A percentile compares a stretch with the other conserved stretches of the same genome.
Evolutionary conservation across 2,329 filamentous ascomycete species (phyloP).

Genomic region (Dactylellina cionopaga): DNA sequence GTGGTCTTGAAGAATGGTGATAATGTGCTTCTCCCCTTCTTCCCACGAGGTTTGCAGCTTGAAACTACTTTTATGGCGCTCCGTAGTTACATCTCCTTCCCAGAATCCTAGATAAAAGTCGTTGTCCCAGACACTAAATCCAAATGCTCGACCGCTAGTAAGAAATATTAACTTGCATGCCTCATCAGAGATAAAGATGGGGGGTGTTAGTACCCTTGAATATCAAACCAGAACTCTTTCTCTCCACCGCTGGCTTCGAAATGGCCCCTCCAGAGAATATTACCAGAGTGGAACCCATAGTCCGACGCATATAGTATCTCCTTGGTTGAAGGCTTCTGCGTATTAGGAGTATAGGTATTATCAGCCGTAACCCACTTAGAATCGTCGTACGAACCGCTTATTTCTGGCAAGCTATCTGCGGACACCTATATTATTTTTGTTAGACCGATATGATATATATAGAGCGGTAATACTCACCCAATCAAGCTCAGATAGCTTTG

Average conservation of each 20-base stretch:
- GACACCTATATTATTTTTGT: conserved; percentile 66
- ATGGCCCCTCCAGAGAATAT: conserved; percentile 74
- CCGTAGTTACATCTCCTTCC: conserved; percentile 66
- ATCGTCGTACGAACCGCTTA: conserved; percentile 73
- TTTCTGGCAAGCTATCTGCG: conserved; percentile 76
- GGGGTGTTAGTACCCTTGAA: conserved; percentile 63
- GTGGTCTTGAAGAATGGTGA: conserved; percentile 78
- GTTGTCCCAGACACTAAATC: conserved; percentile 74
- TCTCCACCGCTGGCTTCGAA: conserved; percentile 75
- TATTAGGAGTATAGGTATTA: conserved; percentile 71
- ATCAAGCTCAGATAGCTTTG: conserved; percentile 68
- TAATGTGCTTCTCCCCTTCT: conserved; percentile 67
- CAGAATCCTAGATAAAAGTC: conserved; percentile 73
- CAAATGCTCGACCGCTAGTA: conserved; percentile 70
- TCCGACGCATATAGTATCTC: conserved; percentile 75
- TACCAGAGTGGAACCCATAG: conserved; percentile 78
- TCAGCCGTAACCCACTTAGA: conserved; percentile 72
- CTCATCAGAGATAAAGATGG: not conserved
- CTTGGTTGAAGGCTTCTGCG: conserved; percentile 68
- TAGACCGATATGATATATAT: not conserved
- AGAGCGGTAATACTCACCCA: conserved; percentile 62
- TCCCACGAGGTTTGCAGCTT: conserved; percentile 65
- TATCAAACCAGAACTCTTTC: conserved; percentile 67
- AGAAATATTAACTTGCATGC: not conserved
- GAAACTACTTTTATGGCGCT: conserved; percentile 68